These are phyloP conservation scores for Plasmodium relictum DNA, from an alignment of 169 alveolate species.

Conservation along the genomic window DNA sequence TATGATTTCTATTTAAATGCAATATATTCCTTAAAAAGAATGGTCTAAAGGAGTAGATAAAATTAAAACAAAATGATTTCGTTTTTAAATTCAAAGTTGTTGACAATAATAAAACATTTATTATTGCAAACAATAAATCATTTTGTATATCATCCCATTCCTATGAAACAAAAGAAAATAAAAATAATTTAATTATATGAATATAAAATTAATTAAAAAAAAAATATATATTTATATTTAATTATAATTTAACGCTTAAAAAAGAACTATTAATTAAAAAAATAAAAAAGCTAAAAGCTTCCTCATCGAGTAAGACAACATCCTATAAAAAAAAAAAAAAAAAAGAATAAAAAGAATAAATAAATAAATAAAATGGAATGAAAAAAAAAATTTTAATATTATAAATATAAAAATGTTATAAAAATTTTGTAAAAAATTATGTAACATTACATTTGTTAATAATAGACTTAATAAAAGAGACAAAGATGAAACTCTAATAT, in stretches of 20 bases:
- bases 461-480: slow-evolving; percentile 54
- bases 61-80: slow-evolving; percentile 70
- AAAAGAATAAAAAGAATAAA: neutral
- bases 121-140: slow-evolving; percentile 54
- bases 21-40: slow-evolving; percentile 48
- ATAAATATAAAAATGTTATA: neutral
- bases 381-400: neutral
- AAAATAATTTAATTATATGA: neutral
- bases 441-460: slow-evolving; percentile 58
- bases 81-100: slow-evolving; percentile 55
- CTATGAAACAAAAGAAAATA: slow-evolving; percentile 4
- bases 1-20: slow-evolving; percentile 40
- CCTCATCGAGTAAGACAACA: slow-evolving; percentile 45
- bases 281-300: slow-evolving; percentile 40
- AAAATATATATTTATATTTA: neutral
- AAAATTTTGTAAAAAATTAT: neutral
- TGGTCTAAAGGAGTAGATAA: slow-evolving; percentile 61
- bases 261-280: slow-evolving; percentile 59
- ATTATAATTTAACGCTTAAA: slow-evolving; percentile 39
- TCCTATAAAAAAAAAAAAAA: slow-evolving; percentile 24
- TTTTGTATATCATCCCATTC: slow-evolving; percentile 69
- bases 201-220: neutral
- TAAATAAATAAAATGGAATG: neutral
- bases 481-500: slow-evolving; percentile 53
- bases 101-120: slow-evolving; percentile 59